A percentile compares a stretch with the other conserved stretches of the same genome.
These are phyloP conservation scores for Tuctoria greenei DNA, from an alignment of 176 grass and related monocot genomes.

Conservation along the genomic window DNA sequence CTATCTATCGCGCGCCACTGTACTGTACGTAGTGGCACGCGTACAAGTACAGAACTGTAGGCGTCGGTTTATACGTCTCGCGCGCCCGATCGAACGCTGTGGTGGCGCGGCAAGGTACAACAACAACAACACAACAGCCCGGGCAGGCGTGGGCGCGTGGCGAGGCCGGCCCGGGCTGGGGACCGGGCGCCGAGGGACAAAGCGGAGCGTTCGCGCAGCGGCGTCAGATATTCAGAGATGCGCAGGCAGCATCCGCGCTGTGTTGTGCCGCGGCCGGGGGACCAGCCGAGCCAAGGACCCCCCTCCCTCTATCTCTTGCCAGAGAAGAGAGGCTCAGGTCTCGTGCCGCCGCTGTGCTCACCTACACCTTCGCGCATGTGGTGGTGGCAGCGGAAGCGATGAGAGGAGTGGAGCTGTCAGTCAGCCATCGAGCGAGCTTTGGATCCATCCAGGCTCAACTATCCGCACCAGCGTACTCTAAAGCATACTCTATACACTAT, in stretches of 20 bases:
- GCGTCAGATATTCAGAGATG: neutral
- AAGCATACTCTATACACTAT: too few relatives aligned
- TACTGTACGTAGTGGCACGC: neutral
- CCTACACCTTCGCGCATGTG: neutral
- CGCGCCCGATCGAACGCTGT: neutral
- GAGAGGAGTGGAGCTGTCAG: neutral
- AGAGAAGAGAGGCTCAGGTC: too few relatives aligned
- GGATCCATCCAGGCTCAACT: too few relatives aligned
- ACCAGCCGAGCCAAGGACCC: neutral
- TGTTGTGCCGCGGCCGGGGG: neutral
- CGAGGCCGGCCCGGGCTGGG: neutral
- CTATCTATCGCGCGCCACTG: too few relatives aligned
- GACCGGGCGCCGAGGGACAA: constrained; percentile 28
- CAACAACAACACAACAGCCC: neutral
- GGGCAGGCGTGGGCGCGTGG: neutral
- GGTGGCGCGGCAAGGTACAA: neutral
- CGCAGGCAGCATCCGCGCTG: neutral
- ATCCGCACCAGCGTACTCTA: too few relatives aligned
- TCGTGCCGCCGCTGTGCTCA: too few relatives aligned
- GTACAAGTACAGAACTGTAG: too few relatives aligned
- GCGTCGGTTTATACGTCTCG: neutral
- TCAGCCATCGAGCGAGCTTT: too few relatives aligned
- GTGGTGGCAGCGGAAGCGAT: neutral
- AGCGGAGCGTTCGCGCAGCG: constrained; percentile 48
- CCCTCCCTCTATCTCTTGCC: too few relatives aligned